Evolutionary conservation across 2,329 filamentous ascomycete genomes (phyloP), one percentile per base, ranked within the genome.

Genomic region (Nannizzia gypsea): DNA sequence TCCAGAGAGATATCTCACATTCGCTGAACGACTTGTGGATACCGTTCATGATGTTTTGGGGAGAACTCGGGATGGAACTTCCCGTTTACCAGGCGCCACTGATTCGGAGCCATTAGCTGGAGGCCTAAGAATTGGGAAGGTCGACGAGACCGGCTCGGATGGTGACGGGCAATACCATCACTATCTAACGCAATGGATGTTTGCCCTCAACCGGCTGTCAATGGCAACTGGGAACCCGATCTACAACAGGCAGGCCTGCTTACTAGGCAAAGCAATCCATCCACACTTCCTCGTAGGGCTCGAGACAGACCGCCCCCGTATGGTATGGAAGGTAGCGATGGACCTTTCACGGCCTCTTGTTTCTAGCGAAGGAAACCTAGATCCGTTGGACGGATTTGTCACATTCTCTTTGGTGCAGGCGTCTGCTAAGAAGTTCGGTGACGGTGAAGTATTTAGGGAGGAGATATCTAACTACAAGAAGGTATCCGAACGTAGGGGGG

Each of bases 171-270:
- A 84, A 67, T 84, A 84, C 62, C 80, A 83, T 64, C 82, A 84
- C 64, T 84, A 84, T 63, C 71, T 84, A 20, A 83, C 81, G 0
- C 66, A 83, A 3, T 85, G 82, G 82, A 83, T 84, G 81, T 83
- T 83, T 66, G 81, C 81, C 1, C 72, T 84, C 3, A 83, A 82
- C 65, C 73, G 82, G 1, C 71, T 83, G 44, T 73, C 78, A 0
- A 62, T 78, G 38, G 81, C 79, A 2, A 75, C 77, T 0, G 71
- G 71, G 0, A 75, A 82, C 22, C 64, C 67, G 8, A 64, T 62
- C 6, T 83, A 77, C 63, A 83, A 83, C 62, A 69, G 72, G 28
- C 72, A 79, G 57, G 82, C 80, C 0, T 72, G 82, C 2, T 71
- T 78, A 60, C 70, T 84, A 9, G 81, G 80, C 3, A 73, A 73